Evolutionary conservation across 2,329 filamentous ascomycete species (phyloP).

Genomic region (Sarocladium kiliense): DNA sequence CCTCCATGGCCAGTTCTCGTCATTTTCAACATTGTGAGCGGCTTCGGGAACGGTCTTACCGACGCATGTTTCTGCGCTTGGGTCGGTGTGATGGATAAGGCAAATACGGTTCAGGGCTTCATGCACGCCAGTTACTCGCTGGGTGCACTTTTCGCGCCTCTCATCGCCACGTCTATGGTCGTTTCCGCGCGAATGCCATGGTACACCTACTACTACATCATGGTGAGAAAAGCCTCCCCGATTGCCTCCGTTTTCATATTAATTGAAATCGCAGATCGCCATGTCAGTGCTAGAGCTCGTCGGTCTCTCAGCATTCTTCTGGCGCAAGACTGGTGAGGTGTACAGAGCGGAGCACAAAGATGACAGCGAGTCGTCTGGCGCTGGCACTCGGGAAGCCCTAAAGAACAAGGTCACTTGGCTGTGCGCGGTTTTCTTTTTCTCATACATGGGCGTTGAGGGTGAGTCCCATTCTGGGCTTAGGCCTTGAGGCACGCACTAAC

Average conservation of each 20-base stretch:
- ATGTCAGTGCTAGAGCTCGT: conserved; percentile 51
- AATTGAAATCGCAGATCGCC: conserved; percentile 30
- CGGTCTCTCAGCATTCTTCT: conserved; percentile 50
- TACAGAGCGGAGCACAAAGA: conserved; percentile 40
- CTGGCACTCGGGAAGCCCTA: conserved; percentile 33
- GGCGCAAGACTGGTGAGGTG: conserved; percentile 48
- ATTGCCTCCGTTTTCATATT: no score
- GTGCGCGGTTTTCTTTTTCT: conserved; percentile 62
- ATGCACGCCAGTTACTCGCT: conserved; percentile 62
- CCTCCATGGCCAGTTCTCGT: conserved; percentile 62
- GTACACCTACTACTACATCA: conserved; percentile 68
- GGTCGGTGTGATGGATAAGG: conserved; percentile 60
- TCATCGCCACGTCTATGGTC: conserved; percentile 64
- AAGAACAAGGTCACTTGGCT: conserved; percentile 57
- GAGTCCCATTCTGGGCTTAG: not conserved
- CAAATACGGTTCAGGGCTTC: conserved; percentile 62
- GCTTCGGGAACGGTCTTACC: conserved; percentile 61
- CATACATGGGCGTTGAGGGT: conserved; percentile 68
- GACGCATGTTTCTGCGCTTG: conserved; percentile 47
- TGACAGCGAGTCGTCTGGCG: conserved; percentile 20
- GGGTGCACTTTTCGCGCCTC: conserved; percentile 57
- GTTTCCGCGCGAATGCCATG: conserved; percentile 53
- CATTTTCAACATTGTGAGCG: conserved; percentile 56
- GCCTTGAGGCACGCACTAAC: not conserved
- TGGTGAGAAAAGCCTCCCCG: conserved; percentile 55